Percentiles rank a stretch among this genome's conserved stretches.
phyloP scores from a whole-genome alignment of 495 filamentous ascomycete species.

The Bacidia rubella region DNA sequence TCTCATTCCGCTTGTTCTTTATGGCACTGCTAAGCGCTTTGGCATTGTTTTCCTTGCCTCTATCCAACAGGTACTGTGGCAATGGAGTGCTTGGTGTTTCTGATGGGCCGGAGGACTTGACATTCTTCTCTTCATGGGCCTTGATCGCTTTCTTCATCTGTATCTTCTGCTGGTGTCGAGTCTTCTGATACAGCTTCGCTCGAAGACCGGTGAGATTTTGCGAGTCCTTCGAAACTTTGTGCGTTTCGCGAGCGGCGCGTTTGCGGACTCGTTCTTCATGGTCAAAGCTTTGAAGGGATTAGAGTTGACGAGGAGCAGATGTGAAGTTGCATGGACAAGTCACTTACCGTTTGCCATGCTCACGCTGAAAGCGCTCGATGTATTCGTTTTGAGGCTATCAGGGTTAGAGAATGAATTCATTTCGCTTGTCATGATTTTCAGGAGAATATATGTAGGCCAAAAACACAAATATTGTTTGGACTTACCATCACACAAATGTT shows the following conservation, averaged over 20 bases:
- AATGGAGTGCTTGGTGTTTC: conserved; percentile 61
- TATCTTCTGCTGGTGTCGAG: conserved; percentile 93
- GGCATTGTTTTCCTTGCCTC: conserved; percentile 69
- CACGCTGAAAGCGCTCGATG: conserved; percentile 79
- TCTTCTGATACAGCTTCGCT: conserved; percentile 86
- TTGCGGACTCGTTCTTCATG: conserved; percentile 88
- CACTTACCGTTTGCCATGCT: conserved; percentile 52
- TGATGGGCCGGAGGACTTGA: conserved; percentile 72
- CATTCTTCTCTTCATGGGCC: conserved; percentile 84
- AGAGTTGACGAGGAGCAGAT: neutral
- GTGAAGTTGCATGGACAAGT: neutral
- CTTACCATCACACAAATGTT: no score
- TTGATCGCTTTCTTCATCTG: conserved; percentile 97
- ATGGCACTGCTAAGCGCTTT: conserved; percentile 77
- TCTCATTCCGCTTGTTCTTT: conserved; percentile 81
- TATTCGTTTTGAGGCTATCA: conserved; percentile 33
- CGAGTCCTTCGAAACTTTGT: conserved; percentile 72
- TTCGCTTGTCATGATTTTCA: no score
- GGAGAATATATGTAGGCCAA: no score
- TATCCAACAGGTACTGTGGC: conserved; percentile 82
- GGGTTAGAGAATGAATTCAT: no score
- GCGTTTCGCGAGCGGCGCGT: conserved; percentile 70
- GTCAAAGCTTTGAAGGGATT: conserved; percentile 41
- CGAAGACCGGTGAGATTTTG: conserved; percentile 84
- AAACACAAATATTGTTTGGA: no score